Percentiles rank a stretch among this genome's conserved stretches.
Evolutionary conservation across 495 filamentous ascomycete species (phyloP).

Genomic region (Talaromyces trachyspermus): DNA sequence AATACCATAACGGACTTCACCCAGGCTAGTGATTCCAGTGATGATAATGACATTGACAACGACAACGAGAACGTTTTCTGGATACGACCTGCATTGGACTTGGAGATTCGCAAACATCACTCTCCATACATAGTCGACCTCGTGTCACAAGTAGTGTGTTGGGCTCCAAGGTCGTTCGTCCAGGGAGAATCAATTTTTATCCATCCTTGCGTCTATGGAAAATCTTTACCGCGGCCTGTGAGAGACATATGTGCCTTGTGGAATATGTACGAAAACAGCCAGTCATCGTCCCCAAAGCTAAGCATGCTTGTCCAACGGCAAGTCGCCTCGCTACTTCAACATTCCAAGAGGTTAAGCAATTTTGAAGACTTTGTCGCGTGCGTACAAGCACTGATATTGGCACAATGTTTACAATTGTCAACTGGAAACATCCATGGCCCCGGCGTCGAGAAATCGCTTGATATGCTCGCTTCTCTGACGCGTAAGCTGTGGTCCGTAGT

Average conservation of each 20-base stretch:
- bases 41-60: background rate
- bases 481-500: slow-evolving; percentile 21
- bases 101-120: slow-evolving; percentile 26
- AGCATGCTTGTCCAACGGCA: slow-evolving; percentile 20
- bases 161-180: slow-evolving; percentile 15
- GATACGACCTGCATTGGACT: slow-evolving; percentile 9
- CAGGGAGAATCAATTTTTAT: slow-evolving; percentile 24
- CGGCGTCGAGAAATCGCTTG: slow-evolving; percentile 14
- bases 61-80: background rate
- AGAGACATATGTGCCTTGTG: slow-evolving; percentile 20
- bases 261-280: slow-evolving; percentile 14
- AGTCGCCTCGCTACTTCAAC: slow-evolving; percentile 11
- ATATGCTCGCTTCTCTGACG: slow-evolving; percentile 16
- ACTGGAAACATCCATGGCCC: slow-evolving; percentile 12
- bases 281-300: slow-evolving; percentile 6
- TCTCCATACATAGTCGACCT: slow-evolving; percentile 14
- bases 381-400: slow-evolving; percentile 28
- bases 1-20: too few species aligned
- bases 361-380: slow-evolving; percentile 30
- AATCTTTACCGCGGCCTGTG: slow-evolving; percentile 20
- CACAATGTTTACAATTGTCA: slow-evolving; percentile 29
- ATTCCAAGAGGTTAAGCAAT: slow-evolving; percentile 14
- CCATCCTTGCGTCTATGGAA: slow-evolving; percentile 28
- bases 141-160: slow-evolving; percentile 16
- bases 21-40: background rate